Evolutionary conservation across 208 protist genomes (phyloP).

Genomic region (Novymonas esmeraldas): DNA sequence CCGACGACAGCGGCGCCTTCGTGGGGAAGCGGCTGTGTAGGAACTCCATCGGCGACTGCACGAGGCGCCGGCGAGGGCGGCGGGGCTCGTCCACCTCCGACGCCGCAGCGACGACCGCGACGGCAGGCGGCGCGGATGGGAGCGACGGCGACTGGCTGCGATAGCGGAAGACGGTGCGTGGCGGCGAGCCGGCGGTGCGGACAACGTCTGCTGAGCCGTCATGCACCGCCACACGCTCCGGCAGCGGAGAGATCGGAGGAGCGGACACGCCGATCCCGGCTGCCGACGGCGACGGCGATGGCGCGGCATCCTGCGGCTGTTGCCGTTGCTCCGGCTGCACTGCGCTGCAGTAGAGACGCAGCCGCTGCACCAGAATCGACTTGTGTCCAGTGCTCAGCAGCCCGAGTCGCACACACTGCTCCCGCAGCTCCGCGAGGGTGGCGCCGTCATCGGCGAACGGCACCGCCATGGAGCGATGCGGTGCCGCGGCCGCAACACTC

Average conservation of each 20-base stretch:
- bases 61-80: slow-evolving; percentile 1
- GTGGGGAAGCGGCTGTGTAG: neutral
- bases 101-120: neutral
- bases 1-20: neutral
- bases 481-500: too few relatives aligned
- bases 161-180: slow-evolving; percentile 44
- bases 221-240: too few relatives aligned
- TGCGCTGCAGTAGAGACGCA: slow-evolving; percentile 22
- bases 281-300: too few relatives aligned
- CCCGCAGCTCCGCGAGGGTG: slow-evolving; percentile 35
- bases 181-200: slow-evolving; percentile 25
- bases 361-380: slow-evolving; percentile 37
- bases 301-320: neutral
- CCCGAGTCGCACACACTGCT: slow-evolving; percentile 35
- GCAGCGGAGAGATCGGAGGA: too few relatives aligned
- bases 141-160: slow-evolving; percentile 20
- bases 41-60: slow-evolving; percentile 32
- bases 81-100: neutral
- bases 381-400: slow-evolving; percentile 50
- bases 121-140: slow-evolving; percentile 1
- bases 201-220: neutral
- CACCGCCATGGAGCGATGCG: neutral
- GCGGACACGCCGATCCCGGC: too few relatives aligned
- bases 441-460: neutral
- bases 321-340: neutral